Percentiles rank a stretch among this genome's conserved stretches.
Evolutionary conservation across 306 rosid species (phyloP).

Genomic region (Malus sylvestris): DNA sequence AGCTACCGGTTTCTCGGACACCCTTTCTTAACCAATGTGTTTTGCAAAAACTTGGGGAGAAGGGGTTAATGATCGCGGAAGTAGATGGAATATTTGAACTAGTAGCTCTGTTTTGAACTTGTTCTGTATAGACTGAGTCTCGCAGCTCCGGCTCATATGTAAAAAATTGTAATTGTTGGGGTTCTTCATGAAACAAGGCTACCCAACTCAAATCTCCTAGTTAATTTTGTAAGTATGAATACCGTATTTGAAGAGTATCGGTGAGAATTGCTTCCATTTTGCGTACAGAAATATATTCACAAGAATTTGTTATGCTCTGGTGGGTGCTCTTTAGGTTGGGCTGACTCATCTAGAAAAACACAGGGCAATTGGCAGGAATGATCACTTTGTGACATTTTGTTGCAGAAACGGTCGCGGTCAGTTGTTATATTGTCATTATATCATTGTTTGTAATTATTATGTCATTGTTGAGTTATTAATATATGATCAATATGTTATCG

Average conservation of each 20-base stretch:
- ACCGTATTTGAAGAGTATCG: background rate
- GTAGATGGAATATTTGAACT: background rate
- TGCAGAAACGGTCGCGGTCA: too few relatives aligned
- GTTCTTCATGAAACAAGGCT: slow-evolving; percentile 11
- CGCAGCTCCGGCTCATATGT: slow-evolving; percentile 24
- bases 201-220: background rate
- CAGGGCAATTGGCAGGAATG: too few relatives aligned
- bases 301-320: background rate
- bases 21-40: slow-evolving; percentile 20
- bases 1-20: background rate
- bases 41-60: background rate
- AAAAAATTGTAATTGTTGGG: slow-evolving; percentile 12
- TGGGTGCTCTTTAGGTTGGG: background rate
- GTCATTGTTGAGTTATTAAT: too few relatives aligned
- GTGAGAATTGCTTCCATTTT: background rate
- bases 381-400: too few relatives aligned
- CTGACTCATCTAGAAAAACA: too few relatives aligned
- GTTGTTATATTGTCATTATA: too few relatives aligned
- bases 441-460: too few relatives aligned
- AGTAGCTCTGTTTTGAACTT: background rate
- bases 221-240: background rate
- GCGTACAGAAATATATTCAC: background rate
- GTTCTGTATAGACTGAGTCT: slow-evolving; percentile 13
- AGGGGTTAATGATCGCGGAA: slow-evolving; percentile 6
- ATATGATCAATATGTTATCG: too few relatives aligned